Evolutionary conservation across 2,329 filamentous ascomycete genomes (phyloP), one percentile per base, ranked within the genome.

Genomic region (Zymoseptoria pseudotritici): DNA sequence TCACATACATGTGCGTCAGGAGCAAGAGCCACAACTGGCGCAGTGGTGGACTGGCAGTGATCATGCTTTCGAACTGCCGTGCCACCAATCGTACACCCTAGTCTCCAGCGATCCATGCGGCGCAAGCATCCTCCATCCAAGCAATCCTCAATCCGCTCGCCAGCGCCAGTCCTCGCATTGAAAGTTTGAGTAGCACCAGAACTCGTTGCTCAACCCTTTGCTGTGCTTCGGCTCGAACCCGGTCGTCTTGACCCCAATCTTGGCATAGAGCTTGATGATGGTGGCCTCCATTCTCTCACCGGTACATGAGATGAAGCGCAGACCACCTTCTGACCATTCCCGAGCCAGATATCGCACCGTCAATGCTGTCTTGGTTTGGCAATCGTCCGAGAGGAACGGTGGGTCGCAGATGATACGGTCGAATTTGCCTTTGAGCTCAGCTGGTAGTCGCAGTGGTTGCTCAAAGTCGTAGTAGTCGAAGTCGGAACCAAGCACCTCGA

Each of bases 171-270:
- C 60, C 11, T 66, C 75, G 67, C 85, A 83, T 71, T 90, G 86
- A 69, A 90, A 92, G 70, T 90, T 92, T 22, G 89, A 84, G 69
- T 90, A 93, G 73, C 87, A 91, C 69, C 83, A 82, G 71, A 91
- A 94, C 73, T 91, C 88, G 69, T 94, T 94, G 73, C 87, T 89
- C 61, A 94, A 75, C 0, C 87, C 87, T 63, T 84, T 83, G n/a
- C 83, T 80, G 69, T 93, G 90, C 63, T 80, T 77, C 3, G 86
- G 85, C 67, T 86, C 83, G 70, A 86, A 91, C 0, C 82, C 83
- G 0, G 89, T 92, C 4, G 85, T 86, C 57, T 73, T 76, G 26
- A 88, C 74, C 1, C 86, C 86, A 36, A 85, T 77, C 52, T 83
- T 80, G 53, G 78, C 77, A 72, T 92, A 92, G n/a, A 93, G 76